Percentiles rank a stretch among this genome's conserved stretches.
phyloP scores from a whole-genome alignment of 2,329 filamentous ascomycete species.

The Colletotrichum neosansevieriae region DNA sequence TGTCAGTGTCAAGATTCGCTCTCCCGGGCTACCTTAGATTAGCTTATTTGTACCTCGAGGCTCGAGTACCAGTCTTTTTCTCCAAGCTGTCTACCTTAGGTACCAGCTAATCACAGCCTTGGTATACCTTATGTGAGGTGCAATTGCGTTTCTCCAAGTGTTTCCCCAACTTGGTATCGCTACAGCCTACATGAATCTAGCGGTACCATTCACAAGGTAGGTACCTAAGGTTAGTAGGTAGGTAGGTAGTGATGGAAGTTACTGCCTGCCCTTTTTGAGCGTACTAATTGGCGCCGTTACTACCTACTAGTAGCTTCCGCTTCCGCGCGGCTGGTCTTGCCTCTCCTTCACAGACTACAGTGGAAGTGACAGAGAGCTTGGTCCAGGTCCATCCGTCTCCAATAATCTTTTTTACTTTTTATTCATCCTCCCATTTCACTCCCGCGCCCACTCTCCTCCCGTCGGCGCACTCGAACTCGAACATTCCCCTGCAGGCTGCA shows the following conservation, averaged over 20 bases:
- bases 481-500: conserved; percentile 33
- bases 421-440: neutral
- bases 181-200: too few species aligned
- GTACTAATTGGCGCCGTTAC: too few species aligned
- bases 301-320: too few species aligned
- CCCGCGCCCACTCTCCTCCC: conserved; percentile 2
- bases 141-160: too few species aligned
- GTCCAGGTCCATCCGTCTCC: conserved; percentile 2
- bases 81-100: too few species aligned
- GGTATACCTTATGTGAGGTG: neutral
- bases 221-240: too few species aligned
- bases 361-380: neutral
- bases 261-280: too few species aligned
- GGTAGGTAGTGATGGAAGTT: too few species aligned
- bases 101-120: conserved; percentile 8
- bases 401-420: neutral
- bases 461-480: conserved; percentile 26
- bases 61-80: too few species aligned
- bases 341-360: too few species aligned
- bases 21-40: neutral
- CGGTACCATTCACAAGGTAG: too few species aligned
- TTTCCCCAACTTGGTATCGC: too few species aligned
- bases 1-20: conserved; percentile 27
- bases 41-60: neutral
- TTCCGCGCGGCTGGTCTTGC: conserved; percentile 24